Percentiles rank a stretch among this genome's conserved stretches.
Conservation (phyloP, 2,329 filamentous ascomycete genomes). For the Delphinella strobiligena region DNA sequence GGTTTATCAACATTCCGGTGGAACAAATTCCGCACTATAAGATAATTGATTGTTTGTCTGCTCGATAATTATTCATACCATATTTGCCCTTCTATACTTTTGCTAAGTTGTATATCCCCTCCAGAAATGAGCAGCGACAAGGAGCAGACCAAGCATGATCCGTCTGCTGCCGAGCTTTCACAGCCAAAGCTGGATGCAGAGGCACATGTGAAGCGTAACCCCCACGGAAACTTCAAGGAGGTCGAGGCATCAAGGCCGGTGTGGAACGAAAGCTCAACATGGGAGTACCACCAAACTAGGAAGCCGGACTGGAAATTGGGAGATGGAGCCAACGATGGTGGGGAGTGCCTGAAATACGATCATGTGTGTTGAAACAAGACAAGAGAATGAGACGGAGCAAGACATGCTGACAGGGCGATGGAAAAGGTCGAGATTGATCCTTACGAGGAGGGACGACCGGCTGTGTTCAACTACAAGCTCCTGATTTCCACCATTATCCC, state of each 20-base stretch:
- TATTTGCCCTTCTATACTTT: no score
- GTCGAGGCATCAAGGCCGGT: slow-evolving; percentile 55
- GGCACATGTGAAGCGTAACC: slow-evolving; percentile 45
- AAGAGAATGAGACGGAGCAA: no score
- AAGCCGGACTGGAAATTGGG: slow-evolving; percentile 55
- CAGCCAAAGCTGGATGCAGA: slow-evolving; percentile 34
- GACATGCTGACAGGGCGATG: not conserved
- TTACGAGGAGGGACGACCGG: slow-evolving; percentile 54
- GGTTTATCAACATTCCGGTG: no score
- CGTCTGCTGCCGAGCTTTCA: slow-evolving; percentile 22
- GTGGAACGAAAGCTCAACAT: slow-evolving; percentile 39
- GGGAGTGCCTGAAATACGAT: slow-evolving; percentile 37
- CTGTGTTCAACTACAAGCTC: slow-evolving; percentile 77
- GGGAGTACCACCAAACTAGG: slow-evolving; percentile 51
- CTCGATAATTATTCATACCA: no score
- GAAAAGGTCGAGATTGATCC: slow-evolving; percentile 60
- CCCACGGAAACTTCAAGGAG: slow-evolving; percentile 62
- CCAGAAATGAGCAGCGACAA: slow-evolving; percentile 17
- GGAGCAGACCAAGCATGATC: slow-evolving; percentile 15
- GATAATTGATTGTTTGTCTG: no score
- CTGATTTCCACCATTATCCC: slow-evolving; percentile 72
- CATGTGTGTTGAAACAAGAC: slow-evolving; percentile 43
- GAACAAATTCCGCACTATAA: no score
- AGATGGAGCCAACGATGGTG: slow-evolving; percentile 48
- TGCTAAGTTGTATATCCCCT: no score